phyloP scores from a whole-genome alignment of 192 early-diverging fungal species.

The Backusella circina region DNA sequence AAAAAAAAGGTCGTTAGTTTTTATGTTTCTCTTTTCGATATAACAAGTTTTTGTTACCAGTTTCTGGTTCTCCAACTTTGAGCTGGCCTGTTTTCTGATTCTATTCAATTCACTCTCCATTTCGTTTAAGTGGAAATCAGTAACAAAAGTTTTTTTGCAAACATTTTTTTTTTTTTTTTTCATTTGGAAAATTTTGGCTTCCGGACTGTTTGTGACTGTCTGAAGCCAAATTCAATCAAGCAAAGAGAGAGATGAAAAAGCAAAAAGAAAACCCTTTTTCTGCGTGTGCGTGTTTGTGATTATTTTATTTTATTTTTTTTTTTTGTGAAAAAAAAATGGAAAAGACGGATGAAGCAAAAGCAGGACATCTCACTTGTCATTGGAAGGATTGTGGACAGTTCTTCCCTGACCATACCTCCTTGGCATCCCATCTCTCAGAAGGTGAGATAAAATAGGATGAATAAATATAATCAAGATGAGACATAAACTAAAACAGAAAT shows the following conservation, averaged over 20 bases:
- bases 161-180: conserved; percentile 4
- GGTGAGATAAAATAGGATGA: conserved; percentile 13
- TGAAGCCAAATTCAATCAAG: neutral
- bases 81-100: conserved; percentile 67
- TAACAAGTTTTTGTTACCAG: conserved; percentile 42
- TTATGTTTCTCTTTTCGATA: neutral
- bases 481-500: neutral
- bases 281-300: neutral
- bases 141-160: neutral
- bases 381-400: conserved; percentile 42
- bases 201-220: conserved; percentile 21
- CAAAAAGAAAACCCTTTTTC: no score
- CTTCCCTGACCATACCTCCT: conserved; percentile 25
- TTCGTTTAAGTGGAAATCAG: neutral
- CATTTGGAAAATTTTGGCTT: conserved; percentile 6
- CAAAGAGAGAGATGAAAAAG: no score
- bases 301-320: neutral
- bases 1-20: neutral
- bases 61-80: conserved; percentile 83
- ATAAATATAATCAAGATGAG: neutral
- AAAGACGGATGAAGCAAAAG: neutral
- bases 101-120: conserved; percentile 57
- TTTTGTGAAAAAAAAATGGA: neutral
- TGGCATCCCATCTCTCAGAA: conserved; percentile 46
- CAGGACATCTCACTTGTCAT: conserved; percentile 26